A percentile compares a stretch with the other conserved stretches of the same genome.
Conservation (phyloP, 352 stramenopile genomes). For the Elongisporangium prolatum region DNA sequence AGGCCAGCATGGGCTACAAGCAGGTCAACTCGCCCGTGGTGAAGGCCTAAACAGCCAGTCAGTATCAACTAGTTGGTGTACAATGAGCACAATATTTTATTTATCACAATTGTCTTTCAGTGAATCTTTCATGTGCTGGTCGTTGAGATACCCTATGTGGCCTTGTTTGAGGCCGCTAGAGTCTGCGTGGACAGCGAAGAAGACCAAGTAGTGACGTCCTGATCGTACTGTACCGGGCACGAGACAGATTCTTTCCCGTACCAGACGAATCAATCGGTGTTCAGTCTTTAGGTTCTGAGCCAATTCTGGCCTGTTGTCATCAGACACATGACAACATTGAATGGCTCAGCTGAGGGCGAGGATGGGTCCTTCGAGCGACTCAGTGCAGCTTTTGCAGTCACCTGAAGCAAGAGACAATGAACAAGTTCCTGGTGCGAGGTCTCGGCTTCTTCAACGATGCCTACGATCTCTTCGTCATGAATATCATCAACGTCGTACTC, state of each 20-base stretch:
- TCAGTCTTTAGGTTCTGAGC: background rate
- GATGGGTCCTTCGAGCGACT: background rate
- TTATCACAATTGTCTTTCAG: background rate
- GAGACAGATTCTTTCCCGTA: background rate
- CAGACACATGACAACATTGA: background rate
- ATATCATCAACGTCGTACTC: conserved; percentile 43
- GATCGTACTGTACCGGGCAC: background rate
- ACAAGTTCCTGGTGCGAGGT: conserved; percentile 32
- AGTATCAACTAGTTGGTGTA: conserved; percentile 6
- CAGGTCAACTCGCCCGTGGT: conserved; percentile 8
- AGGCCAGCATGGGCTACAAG: conserved; percentile 23
- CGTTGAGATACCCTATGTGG: too few species aligned
- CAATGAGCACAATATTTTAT: background rate
- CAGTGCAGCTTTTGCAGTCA: conserved; percentile 1
- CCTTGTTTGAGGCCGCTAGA: too few species aligned
- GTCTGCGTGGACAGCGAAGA: too few species aligned
- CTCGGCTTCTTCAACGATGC: conserved; percentile 46
- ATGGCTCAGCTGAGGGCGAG: background rate
- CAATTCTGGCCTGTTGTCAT: background rate
- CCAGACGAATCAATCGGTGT: background rate
- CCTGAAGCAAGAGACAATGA: conserved; percentile 11
- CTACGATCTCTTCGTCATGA: conserved; percentile 49
- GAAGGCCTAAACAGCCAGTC: background rate
- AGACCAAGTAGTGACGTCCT: too few species aligned
- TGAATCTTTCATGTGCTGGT: background rate